phyloP scores from a whole-genome alignment of 148 eudicot genomes.

The Hydrangea macrophylla region DNA sequence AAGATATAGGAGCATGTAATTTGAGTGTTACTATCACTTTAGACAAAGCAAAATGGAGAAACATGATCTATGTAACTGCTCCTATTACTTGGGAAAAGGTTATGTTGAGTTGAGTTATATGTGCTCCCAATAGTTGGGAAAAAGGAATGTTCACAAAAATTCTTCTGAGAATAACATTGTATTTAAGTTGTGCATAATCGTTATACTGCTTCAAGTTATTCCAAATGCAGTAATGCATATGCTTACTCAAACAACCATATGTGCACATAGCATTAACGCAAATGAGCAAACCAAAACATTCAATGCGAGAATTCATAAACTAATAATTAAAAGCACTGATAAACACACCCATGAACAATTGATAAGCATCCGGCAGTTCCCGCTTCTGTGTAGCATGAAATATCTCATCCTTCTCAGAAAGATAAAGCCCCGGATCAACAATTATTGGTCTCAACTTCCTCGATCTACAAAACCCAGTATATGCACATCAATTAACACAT shows the following conservation, averaged over 20 bases:
- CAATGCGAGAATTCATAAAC: neutral
- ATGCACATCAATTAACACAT: neutral
- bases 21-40: too few species aligned
- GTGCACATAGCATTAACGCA: neutral
- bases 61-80: too few species aligned
- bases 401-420: constrained; percentile 44
- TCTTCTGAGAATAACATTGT: too few species aligned
- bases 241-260: neutral
- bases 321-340: constrained; percentile 1
- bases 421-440: constrained; percentile 84
- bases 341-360: constrained; percentile 67
- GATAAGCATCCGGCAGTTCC: constrained; percentile 68
- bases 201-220: neutral
- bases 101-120: too few species aligned
- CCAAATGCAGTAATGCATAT: neutral
- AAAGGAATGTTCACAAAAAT: too few species aligned
- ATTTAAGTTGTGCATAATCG: too few species aligned
- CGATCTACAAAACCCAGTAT: constrained; percentile 43
- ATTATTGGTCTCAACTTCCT: constrained; percentile 68
- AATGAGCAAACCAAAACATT: neutral
- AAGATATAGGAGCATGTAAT: too few species aligned
- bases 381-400: constrained; percentile 79
- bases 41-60: too few species aligned
- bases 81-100: too few species aligned
- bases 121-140: too few species aligned